Percentiles rank a stretch among this genome's conserved stretches.
Conservation (phyloP, 352 stramenopile genomes). For the Blastocystis sp. region DNA sequence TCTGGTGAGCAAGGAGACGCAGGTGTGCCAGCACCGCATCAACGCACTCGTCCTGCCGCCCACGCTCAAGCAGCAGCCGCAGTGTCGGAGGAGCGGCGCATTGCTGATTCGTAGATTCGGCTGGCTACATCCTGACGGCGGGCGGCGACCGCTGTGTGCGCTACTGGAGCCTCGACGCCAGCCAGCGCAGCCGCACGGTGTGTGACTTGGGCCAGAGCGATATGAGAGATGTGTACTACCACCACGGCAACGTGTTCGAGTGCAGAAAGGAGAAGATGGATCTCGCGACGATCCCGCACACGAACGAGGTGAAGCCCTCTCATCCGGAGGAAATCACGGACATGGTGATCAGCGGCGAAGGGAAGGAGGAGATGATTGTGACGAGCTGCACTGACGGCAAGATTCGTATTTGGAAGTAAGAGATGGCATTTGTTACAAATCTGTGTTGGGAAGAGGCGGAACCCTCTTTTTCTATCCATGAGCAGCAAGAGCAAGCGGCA, state of each 20-base stretch:
- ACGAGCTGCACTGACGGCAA: slow-evolving; percentile 60
- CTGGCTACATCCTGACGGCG: slow-evolving; percentile 42
- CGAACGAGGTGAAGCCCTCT: slow-evolving; percentile 35
- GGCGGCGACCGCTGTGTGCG: slow-evolving; percentile 57
- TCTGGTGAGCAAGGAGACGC: slow-evolving; percentile 15
- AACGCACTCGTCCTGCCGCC: slow-evolving; percentile 36
- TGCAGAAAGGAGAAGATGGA: slow-evolving; percentile 19
- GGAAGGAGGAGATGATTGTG: slow-evolving; percentile 36
- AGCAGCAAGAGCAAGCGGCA: background rate
- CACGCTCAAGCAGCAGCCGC: background rate
- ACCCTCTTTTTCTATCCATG: background rate
- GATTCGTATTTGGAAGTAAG: slow-evolving; percentile 63
- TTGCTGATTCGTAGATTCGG: slow-evolving; percentile 20
- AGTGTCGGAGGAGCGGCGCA: background rate
- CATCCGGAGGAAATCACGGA: slow-evolving; percentile 54
- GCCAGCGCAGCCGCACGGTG: slow-evolving; percentile 19
- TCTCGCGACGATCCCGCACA: slow-evolving; percentile 3
- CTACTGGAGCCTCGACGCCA: slow-evolving; percentile 56
- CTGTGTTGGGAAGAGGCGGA: background rate
- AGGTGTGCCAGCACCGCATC: slow-evolving; percentile 31
- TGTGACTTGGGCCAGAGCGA: slow-evolving; percentile 42
- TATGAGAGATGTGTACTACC: slow-evolving; percentile 25
- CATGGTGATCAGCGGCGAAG: slow-evolving; percentile 32
- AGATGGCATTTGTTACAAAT: background rate
- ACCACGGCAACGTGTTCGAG: slow-evolving; percentile 8